A percentile compares a stretch with the other conserved stretches of the same genome.
Evolutionary conservation across 192 early-diverging fungal genomes (phyloP).

Genomic region (Allomyces javanicus): DNA sequence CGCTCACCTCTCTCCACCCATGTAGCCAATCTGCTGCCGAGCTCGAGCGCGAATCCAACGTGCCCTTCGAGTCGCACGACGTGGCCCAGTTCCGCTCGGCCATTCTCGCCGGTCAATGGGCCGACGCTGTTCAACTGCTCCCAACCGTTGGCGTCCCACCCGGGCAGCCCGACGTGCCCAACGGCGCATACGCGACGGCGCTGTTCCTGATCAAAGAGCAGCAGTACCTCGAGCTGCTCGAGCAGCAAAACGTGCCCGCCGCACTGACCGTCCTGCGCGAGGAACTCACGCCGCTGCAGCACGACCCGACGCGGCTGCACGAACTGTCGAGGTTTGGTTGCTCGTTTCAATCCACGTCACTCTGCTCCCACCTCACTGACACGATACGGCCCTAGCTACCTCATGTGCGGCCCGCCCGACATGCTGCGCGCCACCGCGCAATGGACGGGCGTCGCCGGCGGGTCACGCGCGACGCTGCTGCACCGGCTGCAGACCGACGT

Average conservation of each 20-base stretch:
- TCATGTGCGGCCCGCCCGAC: slow-evolving; percentile 6
- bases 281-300: background rate
- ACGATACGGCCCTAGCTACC: too few species aligned
- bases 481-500: slow-evolving; percentile 4
- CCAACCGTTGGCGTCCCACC: background rate
- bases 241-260: background rate
- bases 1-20: background rate
- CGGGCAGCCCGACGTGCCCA: background rate
- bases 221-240: background rate
- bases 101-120: background rate
- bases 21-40: background rate
- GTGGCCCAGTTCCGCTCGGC: background rate
- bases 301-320: background rate
- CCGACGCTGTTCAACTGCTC: background rate
- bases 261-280: background rate
- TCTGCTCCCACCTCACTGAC: too few species aligned
- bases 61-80: background rate
- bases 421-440: slow-evolving; percentile 3
- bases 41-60: background rate
- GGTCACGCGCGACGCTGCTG: background rate
- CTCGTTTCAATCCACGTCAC: too few species aligned
- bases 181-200: background rate
- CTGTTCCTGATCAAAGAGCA: background rate
- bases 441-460: slow-evolving; percentile 1
- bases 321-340: background rate